Evolutionary conservation across 2,329 filamentous ascomycete genomes (phyloP), one percentile per base, ranked within the genome.

Genomic region (Fusarium sp.): DNA sequence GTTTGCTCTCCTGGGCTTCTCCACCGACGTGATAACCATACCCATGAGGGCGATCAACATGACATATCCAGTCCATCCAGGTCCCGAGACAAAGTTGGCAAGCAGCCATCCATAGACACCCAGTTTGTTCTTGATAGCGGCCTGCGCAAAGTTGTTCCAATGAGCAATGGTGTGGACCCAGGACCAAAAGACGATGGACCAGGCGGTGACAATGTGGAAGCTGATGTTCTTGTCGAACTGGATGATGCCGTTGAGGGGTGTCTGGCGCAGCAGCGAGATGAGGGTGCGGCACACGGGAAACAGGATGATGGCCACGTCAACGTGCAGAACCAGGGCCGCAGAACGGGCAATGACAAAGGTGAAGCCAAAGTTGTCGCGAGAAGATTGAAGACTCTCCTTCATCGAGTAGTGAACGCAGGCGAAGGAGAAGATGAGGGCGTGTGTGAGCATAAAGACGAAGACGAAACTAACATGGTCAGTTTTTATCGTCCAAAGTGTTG

Each of bases 171-270:
- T 95, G 84, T 97, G 94, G 1, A 96, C 89, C 92, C 93, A 95
- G 14, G 94, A 94, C 83, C 94, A 97, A 84, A 96, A 95, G 75
- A 97, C 92, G 78, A 97, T 95, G 27, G 94, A 95, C 93, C 94
- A 97, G 7, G 93, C 94, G 29, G 93, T 94, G 58, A 89, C 91
- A 84, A 94, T 96, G 86, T 97, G 94, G 84, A 97, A 96, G 52
- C 93, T 94, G 82, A 95, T 95, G 84, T 95, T 95, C 87, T 95
- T 95, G 85, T 95, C 93, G 83, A 97, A 95, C 77, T 95, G 94
- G 76, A 97, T 93, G 80, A 97, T 94, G 76, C 94, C 93, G 82
- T 96, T 95, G 66, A 97, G 87, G 9, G 94, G 93, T 8, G 94
- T 97, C 81, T 94, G 93, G 72, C 94, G 90, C 62, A 92, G 89